Evolutionary conservation across 768 basidiomycete genomes (phyloP), one percentile per base, ranked within the genome.

Genomic region (Psilocybe cubensis): DNA sequence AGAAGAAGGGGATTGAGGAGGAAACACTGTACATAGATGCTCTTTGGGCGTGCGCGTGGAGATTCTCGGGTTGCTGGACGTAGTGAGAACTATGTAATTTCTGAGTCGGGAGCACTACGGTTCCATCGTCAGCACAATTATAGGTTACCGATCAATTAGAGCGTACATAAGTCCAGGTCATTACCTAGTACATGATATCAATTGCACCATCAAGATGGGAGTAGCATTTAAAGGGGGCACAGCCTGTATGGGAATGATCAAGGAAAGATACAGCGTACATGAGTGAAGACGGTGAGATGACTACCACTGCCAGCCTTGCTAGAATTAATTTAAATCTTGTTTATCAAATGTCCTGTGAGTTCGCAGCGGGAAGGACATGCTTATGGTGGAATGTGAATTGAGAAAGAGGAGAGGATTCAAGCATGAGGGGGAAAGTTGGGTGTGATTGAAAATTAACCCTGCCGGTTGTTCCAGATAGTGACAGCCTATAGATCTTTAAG

Each of bases 171-270:
- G 46, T 7, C n/a, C 27, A 24, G 28, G 31, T 33, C 31, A 46
- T 46, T 48, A 21, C 25, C 20, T 14, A 48, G 14, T 48, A 12
- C 46, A 28, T 48, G 46, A 48, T 48, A 48, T 48, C 46, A 48
- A 48, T 24, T 31, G 46, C 46, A 48, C 46, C 46, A 48, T 48
- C 46, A 59, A 54, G 57, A 62, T 58, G 54, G 47, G 44, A 56
- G 44, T 52, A 42, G 57, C 31, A 50, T 50, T 43, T 58, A 57
- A 48, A 56, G 58, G 24, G 54, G 25, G 52, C 60, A 62, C 61
- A 60, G 61, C 64, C 61, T 57, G 40, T 52, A 59, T 65, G 58
- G 61, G 64, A 60, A 62, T 54, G 54, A 52, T 40, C 53, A 20
- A 42, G 29, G 29, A 48, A 46, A 52, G 53, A 61, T 59, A 55